phyloP scores from a whole-genome alignment of 805 yeast genomes.

The Metschnikowia similis region DNA sequence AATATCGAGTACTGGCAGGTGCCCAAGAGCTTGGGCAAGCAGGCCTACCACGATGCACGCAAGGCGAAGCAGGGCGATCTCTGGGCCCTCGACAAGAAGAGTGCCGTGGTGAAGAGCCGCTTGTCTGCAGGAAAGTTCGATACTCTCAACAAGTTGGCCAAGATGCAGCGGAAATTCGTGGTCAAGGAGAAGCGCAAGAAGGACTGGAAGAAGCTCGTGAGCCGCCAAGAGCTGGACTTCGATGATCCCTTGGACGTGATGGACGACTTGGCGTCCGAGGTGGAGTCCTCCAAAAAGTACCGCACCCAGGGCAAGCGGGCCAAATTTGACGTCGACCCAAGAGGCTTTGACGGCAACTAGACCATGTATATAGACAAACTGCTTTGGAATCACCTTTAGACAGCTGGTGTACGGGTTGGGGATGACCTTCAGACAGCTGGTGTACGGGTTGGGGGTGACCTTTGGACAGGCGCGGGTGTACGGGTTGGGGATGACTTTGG shows the following conservation, averaged over 20 bases:
- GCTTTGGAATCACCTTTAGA: too few relatives aligned
- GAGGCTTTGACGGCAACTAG: constrained; percentile 15
- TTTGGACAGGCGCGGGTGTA: background rate
- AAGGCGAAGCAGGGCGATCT: constrained; percentile 80
- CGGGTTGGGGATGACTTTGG: background rate
- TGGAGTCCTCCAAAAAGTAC: constrained; percentile 33
- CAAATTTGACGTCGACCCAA: constrained; percentile 20
- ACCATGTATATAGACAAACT: background rate
- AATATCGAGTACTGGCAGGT: constrained; percentile 82
- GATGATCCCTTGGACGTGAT: constrained; percentile 16
- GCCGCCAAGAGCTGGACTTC: constrained; percentile 12
- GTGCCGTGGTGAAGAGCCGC: constrained; percentile 27
- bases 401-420: background rate
- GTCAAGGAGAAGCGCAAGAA: constrained; percentile 17
- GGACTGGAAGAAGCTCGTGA: constrained; percentile 15
- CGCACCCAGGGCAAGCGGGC: constrained; percentile 28
- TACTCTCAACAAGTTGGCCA: constrained; percentile 32
- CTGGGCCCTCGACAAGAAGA: constrained; percentile 59
- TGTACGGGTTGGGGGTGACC: background rate
- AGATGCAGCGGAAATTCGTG: constrained; percentile 35
- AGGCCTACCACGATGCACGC: constrained; percentile 83
- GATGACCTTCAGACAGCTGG: background rate
- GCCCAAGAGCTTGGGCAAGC: constrained; percentile 70
- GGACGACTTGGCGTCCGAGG: constrained; percentile 20
- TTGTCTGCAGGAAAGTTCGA: constrained; percentile 29